phyloP scores from a whole-genome alignment of 2,329 filamentous ascomycete genomes.

The Calonectria pteridis region DNA sequence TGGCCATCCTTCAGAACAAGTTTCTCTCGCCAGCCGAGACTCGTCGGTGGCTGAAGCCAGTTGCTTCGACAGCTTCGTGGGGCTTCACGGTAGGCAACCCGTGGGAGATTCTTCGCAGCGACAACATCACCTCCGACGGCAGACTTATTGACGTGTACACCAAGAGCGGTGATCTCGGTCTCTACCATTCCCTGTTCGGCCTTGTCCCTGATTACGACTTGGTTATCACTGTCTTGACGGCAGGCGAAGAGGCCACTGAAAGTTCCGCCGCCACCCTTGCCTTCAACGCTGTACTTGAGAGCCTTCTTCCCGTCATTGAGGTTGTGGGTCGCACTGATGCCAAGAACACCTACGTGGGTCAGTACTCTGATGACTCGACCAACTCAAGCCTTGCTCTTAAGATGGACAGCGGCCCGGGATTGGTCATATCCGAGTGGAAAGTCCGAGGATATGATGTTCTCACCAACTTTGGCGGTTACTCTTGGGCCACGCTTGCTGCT shows the following conservation, averaged over 20 bases:
- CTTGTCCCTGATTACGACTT: conserved; percentile 62
- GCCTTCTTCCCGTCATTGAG: conserved; percentile 57
- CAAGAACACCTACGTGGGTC: conserved; percentile 48
- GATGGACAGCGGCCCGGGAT: conserved; percentile 54
- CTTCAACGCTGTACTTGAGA: conserved; percentile 48
- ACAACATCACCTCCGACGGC: conserved; percentile 52
- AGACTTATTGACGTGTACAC: conserved; percentile 60
- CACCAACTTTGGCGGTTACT: conserved; percentile 48
- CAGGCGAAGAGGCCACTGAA: conserved; percentile 44
- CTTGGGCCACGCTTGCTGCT: conserved; percentile 30
- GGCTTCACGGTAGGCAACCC: conserved; percentile 57
- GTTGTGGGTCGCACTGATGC: conserved; percentile 55
- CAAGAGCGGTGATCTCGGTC: conserved; percentile 58
- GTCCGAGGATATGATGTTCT: conserved; percentile 57
- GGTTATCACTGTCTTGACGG: conserved; percentile 55
- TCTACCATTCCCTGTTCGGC: conserved; percentile 55
- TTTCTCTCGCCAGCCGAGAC: conserved; percentile 55
- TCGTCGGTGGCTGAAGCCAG: conserved; percentile 60
- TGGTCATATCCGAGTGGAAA: conserved; percentile 53
- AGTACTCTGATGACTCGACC: conserved; percentile 51
- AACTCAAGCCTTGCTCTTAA: conserved; percentile 56
- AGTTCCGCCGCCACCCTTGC: conserved; percentile 34
- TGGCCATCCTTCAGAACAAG: conserved; percentile 57
- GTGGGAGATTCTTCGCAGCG: conserved; percentile 60
- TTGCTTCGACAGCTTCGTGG: conserved; percentile 51